These are phyloP conservation scores for Scolecobasidium constrictum DNA, from an alignment of 2,329 filamentous ascomycete species.

Conservation along the genomic window DNA sequence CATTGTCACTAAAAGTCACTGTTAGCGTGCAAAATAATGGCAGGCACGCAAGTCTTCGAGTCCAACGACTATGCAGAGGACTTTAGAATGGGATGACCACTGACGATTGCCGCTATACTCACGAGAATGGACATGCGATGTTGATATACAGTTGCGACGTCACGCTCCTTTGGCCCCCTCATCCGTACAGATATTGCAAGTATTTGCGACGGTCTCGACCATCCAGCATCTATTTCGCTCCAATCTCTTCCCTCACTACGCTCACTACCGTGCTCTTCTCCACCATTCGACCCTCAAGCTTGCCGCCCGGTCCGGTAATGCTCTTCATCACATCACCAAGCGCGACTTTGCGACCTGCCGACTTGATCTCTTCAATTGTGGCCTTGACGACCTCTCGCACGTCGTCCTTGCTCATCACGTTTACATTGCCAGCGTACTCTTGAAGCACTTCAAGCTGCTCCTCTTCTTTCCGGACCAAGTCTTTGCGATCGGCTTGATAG, in stretches of 20 bases:
- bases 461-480: constrained; percentile 61
- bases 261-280: constrained; percentile 51
- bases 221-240: not conserved
- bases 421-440: constrained; percentile 51
- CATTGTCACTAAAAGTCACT: too few relatives aligned
- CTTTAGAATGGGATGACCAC: not conserved
- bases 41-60: too few relatives aligned
- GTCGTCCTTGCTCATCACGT: constrained; percentile 48
- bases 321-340: constrained; percentile 55
- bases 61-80: not conserved
- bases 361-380: constrained; percentile 41
- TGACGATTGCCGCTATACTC: not conserved
- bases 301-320: constrained; percentile 38
- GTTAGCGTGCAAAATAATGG: too few relatives aligned
- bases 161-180: not conserved
- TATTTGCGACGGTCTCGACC: not conserved
- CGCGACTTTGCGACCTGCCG: constrained; percentile 37
- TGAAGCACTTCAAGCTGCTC: constrained; percentile 53
- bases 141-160: not conserved
- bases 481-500: constrained; percentile 49
- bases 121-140: not conserved
- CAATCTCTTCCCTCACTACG: constrained; percentile 45
- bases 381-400: constrained; percentile 42
- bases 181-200: not conserved
- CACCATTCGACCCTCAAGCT: constrained; percentile 52